Percentiles rank a stretch among this genome's conserved stretches.
Evolutionary conservation across 2,329 filamentous ascomycete genomes (phyloP).

Genomic region (Pleoardoris graminearum): DNA sequence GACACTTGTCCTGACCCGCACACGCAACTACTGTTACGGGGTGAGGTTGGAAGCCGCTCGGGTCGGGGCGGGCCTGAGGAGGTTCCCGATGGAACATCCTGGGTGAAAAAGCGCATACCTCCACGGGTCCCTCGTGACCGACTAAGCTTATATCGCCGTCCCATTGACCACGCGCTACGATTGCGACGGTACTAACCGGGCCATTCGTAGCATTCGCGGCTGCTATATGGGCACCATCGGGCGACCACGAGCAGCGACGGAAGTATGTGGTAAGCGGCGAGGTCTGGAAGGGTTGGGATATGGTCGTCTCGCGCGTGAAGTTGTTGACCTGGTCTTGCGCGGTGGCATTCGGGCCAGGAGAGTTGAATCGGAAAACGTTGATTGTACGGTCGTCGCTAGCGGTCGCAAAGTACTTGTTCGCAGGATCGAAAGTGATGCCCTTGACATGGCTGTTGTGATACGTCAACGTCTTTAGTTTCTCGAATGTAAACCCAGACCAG

Average conservation of each 20-base stretch:
- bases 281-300: slow-evolving; percentile 81
- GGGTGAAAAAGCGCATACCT: slow-evolving; percentile 96
- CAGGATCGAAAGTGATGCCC: slow-evolving; percentile 96
- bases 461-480: slow-evolving; percentile 92
- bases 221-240: slow-evolving; percentile 94
- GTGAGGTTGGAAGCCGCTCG: slow-evolving; percentile 45
- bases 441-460: slow-evolving; percentile 98
- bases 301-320: slow-evolving; percentile 91
- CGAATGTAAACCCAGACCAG: slow-evolving; percentile 97
- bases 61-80: slow-evolving; percentile 54
- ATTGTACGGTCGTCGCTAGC: slow-evolving; percentile 96
- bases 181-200: slow-evolving; percentile 94
- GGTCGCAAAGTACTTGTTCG: slow-evolving; percentile 98
- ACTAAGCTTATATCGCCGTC: slow-evolving; percentile 97
- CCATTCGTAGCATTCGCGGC: slow-evolving; percentile 97
- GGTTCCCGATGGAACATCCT: slow-evolving; percentile 80
- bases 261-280: slow-evolving; percentile 98
- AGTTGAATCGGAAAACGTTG: slow-evolving; percentile 93
- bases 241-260: slow-evolving; percentile 93
- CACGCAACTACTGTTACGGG: slow-evolving; percentile 94
- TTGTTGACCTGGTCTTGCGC: slow-evolving; percentile 96
- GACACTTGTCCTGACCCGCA: slow-evolving; percentile 91
- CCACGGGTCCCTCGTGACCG: slow-evolving; percentile 93
- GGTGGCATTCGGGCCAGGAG: slow-evolving; percentile 83
- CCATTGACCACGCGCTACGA: slow-evolving; percentile 90